These are phyloP conservation scores for Sphagnum magellanicum DNA, from an alignment of 228 moss, liverwort and hornwort genomes.

Conservation along the genomic window DNA sequence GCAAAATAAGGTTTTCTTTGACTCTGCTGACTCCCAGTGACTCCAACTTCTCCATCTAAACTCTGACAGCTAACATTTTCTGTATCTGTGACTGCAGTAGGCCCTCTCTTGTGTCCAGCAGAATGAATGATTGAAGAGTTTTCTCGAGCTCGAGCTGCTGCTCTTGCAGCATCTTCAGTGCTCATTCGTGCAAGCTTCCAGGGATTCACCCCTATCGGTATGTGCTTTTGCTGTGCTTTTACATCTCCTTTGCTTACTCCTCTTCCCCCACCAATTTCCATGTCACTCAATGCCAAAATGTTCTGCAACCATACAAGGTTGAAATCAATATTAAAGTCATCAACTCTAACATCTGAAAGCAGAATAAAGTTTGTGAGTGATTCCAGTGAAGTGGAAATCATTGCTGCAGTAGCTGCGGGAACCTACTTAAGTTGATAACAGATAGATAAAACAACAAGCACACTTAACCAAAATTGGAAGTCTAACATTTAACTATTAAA, in stretches of 20 bases:
- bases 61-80: slow-evolving; percentile 16
- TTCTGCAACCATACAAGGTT: slow-evolving; percentile 12
- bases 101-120: slow-evolving; percentile 1
- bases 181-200: slow-evolving; percentile 73
- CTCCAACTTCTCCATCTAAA: slow-evolving; percentile 33
- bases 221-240: slow-evolving; percentile 12
- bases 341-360: no score
- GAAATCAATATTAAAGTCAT: no score
- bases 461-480: no score
- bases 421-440: no score
- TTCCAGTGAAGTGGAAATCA: no score
- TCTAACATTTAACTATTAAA: no score
- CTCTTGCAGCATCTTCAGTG: slow-evolving; percentile 52
- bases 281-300: slow-evolving; percentile 30
- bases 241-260: slow-evolving; percentile 6
- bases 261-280: slow-evolving; percentile 33
- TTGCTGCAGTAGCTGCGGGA: no score
- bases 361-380: no score
- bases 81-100: slow-evolving; percentile 12
- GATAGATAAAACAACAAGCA: no score
- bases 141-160: slow-evolving; percentile 56
- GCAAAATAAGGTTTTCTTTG: slow-evolving; percentile 8
- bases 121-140: slow-evolving; percentile 32
- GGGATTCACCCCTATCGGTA: slow-evolving; percentile 28
- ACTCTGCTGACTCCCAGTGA: slow-evolving; percentile 16